Evolutionary conservation across 148 eudicot genomes (phyloP), one percentile per base, ranked within the genome.

Genomic region (Mesembryanthemum crystallinum): DNA sequence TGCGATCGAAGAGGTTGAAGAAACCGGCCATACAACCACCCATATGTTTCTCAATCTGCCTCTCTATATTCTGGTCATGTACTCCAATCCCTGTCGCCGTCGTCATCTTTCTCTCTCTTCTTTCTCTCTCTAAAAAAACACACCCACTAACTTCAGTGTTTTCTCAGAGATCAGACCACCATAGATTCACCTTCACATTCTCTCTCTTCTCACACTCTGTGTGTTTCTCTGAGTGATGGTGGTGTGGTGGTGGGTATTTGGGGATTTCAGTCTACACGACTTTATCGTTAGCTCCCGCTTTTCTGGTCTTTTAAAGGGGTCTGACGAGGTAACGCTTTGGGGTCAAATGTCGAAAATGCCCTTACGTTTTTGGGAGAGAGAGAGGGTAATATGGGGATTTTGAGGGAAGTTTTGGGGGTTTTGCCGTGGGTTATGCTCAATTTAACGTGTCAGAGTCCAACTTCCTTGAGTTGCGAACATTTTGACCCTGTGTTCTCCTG

Each of bases 21-120:
- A 91, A 93, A 7, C 96, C 94, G 32, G 96, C 74, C 90, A 93
- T 91, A 86, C 98, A 93, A 27, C 97, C 87, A 13, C 88, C 94
- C 91, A 92, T 91, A 73, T 91, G 93, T 64, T 89, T 91, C 80
- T 81, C 87, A 8, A 88, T 90, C 32, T 88, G 92, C 76, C 87
- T 92, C 87, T 90, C 87, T 20, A 83, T 73, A 69, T 87, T 84
- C 63, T 84, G 90, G 37, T 88, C 93, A n/a, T 84, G 82, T 35
- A 82, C 55, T 0, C 59, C 69, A 39, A 80, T 68, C 28, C 83
- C 88, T 18, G 89, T 86, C 74, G 85, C 84, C 73, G 82, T 82
- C 81, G 27, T 77, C 73, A 51, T 63, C 68, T n/a, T n/a, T n/a
- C 32, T 80, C 42, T 51, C 54, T 28, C 60, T 32, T 59, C 57